Conservation (phyloP, 495 filamentous ascomycete genomes). For the Tuber aestivum region DNA sequence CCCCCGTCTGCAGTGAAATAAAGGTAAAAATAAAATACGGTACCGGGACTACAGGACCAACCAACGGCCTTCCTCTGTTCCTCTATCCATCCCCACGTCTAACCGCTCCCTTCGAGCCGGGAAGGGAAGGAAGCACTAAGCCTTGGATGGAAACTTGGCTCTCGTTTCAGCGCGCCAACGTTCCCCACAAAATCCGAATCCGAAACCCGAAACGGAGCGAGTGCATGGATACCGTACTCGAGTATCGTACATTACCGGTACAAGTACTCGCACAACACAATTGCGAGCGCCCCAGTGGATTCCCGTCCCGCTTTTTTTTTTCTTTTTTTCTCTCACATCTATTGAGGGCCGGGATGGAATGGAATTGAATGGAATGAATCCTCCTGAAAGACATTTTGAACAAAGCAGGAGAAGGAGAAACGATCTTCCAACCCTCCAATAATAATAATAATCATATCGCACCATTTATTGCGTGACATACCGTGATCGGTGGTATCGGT, state of each 20-base stretch:
- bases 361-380: neutral
- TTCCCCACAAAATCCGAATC: neutral
- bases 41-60: neutral
- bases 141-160: neutral
- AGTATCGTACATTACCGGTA: no score
- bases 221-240: neutral
- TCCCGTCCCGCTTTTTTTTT: neutral
- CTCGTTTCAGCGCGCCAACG: neutral
- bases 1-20: neutral
- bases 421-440: neutral
- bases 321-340: neutral
- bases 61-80: neutral
- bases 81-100: neutral
- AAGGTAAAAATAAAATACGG: neutral
- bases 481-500: neutral
- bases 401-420: neutral
- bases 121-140: no score
- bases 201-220: neutral
- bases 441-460: neutral
- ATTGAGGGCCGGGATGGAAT: neutral
- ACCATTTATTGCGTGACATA: neutral
- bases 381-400: neutral
- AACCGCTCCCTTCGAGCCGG: no score
- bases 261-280: neutral
- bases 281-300: neutral